Conservation (phyloP, 75 land plant species). For the Cryptomeria japonica region DNA sequence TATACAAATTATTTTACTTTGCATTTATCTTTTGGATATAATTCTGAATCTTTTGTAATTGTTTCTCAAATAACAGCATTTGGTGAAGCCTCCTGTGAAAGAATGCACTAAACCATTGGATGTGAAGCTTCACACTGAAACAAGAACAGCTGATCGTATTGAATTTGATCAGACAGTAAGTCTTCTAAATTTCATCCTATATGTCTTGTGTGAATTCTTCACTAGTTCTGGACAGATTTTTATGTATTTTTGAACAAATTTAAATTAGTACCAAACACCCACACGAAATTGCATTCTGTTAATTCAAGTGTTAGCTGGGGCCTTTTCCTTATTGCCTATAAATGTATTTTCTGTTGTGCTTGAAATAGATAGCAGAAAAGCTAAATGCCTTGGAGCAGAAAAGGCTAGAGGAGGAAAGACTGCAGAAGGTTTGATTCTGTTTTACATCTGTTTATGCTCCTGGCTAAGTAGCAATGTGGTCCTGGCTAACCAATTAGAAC, state of each 20-base stretch:
- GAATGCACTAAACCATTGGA: conserved; percentile 74
- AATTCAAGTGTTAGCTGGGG: too few species aligned
- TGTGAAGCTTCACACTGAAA: conserved; percentile 60
- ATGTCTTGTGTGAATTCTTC: not conserved
- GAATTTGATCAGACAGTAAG: conserved; percentile 86
- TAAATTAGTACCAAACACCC: not conserved
- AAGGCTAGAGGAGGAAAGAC: conserved; percentile 68
- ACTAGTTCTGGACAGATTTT: not conserved
- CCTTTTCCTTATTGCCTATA: not conserved
- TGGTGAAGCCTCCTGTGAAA: conserved; percentile 77
- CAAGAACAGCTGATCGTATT: conserved; percentile 77
- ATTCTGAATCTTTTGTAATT: not conserved
- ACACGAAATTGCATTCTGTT: too few species aligned
- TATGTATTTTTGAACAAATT: not conserved
- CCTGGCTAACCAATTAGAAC: too few species aligned
- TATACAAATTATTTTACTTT: not conserved
- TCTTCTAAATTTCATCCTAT: not conserved
- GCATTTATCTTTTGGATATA: not conserved
- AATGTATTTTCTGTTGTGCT: not conserved
- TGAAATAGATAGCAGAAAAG: conserved; percentile 68
- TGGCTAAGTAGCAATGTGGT: too few species aligned
- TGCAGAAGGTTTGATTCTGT: conserved; percentile 52
- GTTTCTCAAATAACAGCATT: conserved; percentile 22
- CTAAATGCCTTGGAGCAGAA: conserved; percentile 43
- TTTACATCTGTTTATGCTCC: not conserved